Base-by-base conservation (phyloP, 2,329 filamentous ascomycete genomes). In the Clonostachys rhizophaga region DNA sequence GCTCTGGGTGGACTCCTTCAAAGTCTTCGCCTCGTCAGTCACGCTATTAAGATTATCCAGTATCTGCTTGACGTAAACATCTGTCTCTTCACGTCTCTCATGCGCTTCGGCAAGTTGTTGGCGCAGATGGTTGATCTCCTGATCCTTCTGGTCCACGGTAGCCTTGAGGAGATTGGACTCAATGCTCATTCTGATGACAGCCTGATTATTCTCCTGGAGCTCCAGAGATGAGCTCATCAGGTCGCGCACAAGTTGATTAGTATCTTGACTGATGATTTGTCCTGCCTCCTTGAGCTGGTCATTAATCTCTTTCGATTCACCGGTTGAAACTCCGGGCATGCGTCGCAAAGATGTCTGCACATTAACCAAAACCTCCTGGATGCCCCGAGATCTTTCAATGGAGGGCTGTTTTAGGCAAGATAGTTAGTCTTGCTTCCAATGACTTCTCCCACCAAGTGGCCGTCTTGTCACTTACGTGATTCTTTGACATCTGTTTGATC, bases 401-500 rank as follows among this genome's bases (percentile, higher is more conserved):
- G 66, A 65, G 11, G 62, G 58, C 67, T 70, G 11, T 30, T 30
- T 10, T 10, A 4, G 10, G 10, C 13, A 17, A 30, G 24, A 30
- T 30, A 10, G 24, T 30, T 30, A 30, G 24, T 30, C 24, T 30
- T 30, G 24, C 24, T 30, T 30, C 8, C 24, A 10, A 30, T 30
- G 2, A 30, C 24, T 30, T 30, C 24, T 30, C 24, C 24, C 24
- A 24, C 24, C 3, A 37, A 34, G 18, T 14, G 35, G 18, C n/a
- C 20, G n/a, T 13, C 6, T 8, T 45, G 13, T 16, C 24, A 61
- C 65, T 54, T 54, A 66, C 67, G 50, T 70, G 67, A 36, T 64
- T 66, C 44, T 63, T 65, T 35, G 62, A 58, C 59, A 70, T 64
- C 50, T 67, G 65, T 44, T 66, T 64, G 46, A 69, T 62, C 43